Base-by-base conservation (phyloP, 352 stramenopile genomes). In the Peronospora destructor region DNA sequence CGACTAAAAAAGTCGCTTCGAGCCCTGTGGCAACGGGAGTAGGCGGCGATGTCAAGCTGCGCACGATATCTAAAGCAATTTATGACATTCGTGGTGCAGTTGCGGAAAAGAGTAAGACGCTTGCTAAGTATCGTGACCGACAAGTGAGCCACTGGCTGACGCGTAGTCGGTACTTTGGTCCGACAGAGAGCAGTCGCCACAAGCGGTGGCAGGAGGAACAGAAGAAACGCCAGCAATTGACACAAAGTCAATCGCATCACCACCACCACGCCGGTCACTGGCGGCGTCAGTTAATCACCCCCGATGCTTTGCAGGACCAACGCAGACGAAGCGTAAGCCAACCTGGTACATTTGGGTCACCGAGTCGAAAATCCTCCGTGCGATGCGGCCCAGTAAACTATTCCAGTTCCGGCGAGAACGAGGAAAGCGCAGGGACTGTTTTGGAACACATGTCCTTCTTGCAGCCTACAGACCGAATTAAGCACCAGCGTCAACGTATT, bases 101-200 rank as follows among this genome's bases (percentile, higher is more conserved):
- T 13, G 56, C 68, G 45, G 73, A 84, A 40, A 84, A 82, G 43
- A 68, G 59, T 47, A 85, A 82, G 53, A 55, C 53, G 0, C 41
- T 77, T 30, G 68, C 75, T 11, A 82, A 76, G 21, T 73, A 73
- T 39, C 74, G 76, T 8, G 76, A 86, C 26, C 67, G 73, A 13
- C 49, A 70, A 42, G 61, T 76, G 45, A 64, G 49, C 41, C 74
- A 84, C 53, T 68, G 73, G 37, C 56, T 86, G 2, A 68, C 58
- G n/a, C 75, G 76, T 8, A 87, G 78, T 68, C 73, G 75, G 26
- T 90, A 90, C 60, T 83, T 87, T 52, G 79, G 79, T 0, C 79
- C 79, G 4, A 90, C 79, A 0, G 74, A 87, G 59, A 88, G 79
- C 63, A 84, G 72, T 60, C 73, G 76, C 0, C 75, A 83, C 54